phyloP scores from a whole-genome alignment of 2,329 filamentous ascomycete species.

The Fusarium protoensiforme region DNA sequence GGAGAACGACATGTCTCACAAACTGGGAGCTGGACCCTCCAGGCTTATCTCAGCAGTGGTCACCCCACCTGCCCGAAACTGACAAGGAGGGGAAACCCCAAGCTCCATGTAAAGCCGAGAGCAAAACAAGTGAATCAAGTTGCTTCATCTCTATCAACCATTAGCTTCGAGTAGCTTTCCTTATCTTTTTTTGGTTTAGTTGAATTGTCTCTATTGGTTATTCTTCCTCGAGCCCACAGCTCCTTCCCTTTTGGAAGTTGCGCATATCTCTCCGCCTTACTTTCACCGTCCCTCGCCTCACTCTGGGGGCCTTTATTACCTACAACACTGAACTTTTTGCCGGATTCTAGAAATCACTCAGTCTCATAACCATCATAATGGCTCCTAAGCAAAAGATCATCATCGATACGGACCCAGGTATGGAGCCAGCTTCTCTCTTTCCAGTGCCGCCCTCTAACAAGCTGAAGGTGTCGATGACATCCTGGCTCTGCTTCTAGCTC shows the following conservation, averaged over 20 bases:
- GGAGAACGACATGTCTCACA: background rate
- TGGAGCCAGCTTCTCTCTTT: constrained; percentile 10
- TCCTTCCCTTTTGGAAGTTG: background rate
- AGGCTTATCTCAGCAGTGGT: constrained; percentile 41
- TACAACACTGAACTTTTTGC: background rate
- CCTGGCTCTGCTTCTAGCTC: constrained; percentile 85
- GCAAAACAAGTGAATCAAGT: constrained; percentile 1
- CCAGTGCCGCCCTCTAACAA: background rate
- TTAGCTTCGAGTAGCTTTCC: constrained; percentile 1
- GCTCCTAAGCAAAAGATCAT: constrained; percentile 81
- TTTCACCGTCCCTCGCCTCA: background rate
- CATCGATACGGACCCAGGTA: constrained; percentile 94
- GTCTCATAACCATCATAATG: constrained; percentile 52
- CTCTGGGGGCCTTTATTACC: background rate
- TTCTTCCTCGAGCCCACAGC: background rate
- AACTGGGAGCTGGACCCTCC: background rate
- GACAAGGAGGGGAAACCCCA: constrained; percentile 38
- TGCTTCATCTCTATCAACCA: constrained; percentile 7
- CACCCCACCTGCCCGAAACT: constrained; percentile 39
- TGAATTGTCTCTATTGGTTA: background rate
- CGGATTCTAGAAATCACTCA: background rate
- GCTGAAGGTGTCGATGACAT: constrained; percentile 84
- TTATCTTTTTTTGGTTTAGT: background rate
- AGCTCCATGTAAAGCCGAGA: background rate
- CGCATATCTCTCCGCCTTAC: background rate